Conservation (phyloP, 495 filamentous ascomycete genomes). For the Xylaria longipes region DNA sequence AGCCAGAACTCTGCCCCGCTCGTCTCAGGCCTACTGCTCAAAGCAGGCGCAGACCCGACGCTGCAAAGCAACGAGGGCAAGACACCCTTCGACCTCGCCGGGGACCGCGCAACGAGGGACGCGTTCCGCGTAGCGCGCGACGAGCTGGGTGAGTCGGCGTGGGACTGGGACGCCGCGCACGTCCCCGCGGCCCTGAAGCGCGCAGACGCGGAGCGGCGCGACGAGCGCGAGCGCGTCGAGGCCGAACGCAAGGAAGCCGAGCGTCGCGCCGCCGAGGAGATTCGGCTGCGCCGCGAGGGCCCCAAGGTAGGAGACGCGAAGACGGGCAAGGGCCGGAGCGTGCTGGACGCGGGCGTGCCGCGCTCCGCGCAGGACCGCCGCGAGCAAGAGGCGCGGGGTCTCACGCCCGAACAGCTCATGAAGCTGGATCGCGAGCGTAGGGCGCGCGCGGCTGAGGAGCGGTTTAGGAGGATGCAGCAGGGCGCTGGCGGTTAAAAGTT, state of each 20-base stretch:
- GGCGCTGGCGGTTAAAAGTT: constrained; percentile 26
- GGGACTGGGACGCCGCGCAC: constrained; percentile 79
- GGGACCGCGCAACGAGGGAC: constrained; percentile 85
- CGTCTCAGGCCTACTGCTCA: constrained; percentile 76
- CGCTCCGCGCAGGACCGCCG: constrained; percentile 77
- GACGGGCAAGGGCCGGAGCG: constrained; percentile 48
- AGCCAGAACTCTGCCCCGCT: constrained; percentile 75
- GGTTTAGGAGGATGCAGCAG: constrained; percentile 68
- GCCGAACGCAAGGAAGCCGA: constrained; percentile 64
- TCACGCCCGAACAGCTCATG: constrained; percentile 84
- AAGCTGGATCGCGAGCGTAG: constrained; percentile 80
- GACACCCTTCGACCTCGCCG: constrained; percentile 84
- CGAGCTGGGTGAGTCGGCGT: constrained; percentile 76
- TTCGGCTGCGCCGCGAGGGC: constrained; percentile 61
- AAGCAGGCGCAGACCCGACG: constrained; percentile 77
- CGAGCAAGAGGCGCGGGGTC: constrained; percentile 80
- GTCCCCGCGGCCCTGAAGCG: constrained; percentile 74
- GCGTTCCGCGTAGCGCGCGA: constrained; percentile 87
- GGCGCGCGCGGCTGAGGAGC: constrained; percentile 86
- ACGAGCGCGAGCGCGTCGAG: constrained; percentile 62
- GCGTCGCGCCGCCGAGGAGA: constrained; percentile 69
- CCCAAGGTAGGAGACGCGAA: constrained; percentile 47
- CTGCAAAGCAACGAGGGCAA: constrained; percentile 70
- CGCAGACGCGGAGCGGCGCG: constrained; percentile 70
- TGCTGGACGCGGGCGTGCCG: constrained; percentile 56